phyloP scores from a whole-genome alignment of 2,329 filamentous ascomycete species.

The Neonectria neomacrospora region DNA sequence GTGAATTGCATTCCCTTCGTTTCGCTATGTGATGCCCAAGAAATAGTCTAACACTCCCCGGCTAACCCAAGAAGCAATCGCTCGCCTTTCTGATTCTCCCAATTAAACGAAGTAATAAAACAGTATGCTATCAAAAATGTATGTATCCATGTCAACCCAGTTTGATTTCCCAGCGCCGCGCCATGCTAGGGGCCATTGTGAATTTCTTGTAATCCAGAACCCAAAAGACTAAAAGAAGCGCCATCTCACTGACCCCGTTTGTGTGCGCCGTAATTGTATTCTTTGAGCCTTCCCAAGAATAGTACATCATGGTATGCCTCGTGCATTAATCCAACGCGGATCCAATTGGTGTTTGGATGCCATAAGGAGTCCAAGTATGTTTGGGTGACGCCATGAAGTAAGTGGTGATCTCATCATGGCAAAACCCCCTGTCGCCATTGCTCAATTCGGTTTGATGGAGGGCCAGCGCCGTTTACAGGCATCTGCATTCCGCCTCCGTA shows the following conservation, averaged over 20 bases:
- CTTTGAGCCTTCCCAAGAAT: conserved; percentile 22
- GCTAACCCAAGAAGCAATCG: conserved; percentile 9
- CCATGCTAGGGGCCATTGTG: conserved; percentile 41
- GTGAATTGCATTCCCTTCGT: conserved; percentile 6
- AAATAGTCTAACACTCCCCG: conserved; percentile 18
- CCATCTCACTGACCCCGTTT: conserved; percentile 16
- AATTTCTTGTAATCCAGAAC: conserved; percentile 24
- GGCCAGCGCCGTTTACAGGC: conserved; percentile 38
- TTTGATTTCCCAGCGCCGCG: conserved; percentile 40
- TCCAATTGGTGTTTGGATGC: conserved; percentile 5
- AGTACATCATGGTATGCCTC: conserved; percentile 16
- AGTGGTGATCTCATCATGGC: conserved; percentile 40
- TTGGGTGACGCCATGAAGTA: background rate
- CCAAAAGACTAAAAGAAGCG: conserved; percentile 25
- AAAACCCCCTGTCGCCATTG: conserved; percentile 57
- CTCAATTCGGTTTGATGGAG: conserved; percentile 52
- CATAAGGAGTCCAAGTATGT: conserved; percentile 2
- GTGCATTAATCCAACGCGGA: conserved; percentile 2
- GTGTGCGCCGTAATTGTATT: conserved; percentile 19
- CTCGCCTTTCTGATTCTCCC: conserved; percentile 9
- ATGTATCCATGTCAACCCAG: conserved; percentile 31
- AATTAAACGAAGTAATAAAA: conserved; percentile 24
- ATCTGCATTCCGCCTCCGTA: conserved; percentile 48
- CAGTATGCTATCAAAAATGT: conserved; percentile 24
- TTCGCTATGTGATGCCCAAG: conserved; percentile 11